Conservation (phyloP, 352 stramenopile genomes). For the Globisporangium paroecandrum region DNA sequence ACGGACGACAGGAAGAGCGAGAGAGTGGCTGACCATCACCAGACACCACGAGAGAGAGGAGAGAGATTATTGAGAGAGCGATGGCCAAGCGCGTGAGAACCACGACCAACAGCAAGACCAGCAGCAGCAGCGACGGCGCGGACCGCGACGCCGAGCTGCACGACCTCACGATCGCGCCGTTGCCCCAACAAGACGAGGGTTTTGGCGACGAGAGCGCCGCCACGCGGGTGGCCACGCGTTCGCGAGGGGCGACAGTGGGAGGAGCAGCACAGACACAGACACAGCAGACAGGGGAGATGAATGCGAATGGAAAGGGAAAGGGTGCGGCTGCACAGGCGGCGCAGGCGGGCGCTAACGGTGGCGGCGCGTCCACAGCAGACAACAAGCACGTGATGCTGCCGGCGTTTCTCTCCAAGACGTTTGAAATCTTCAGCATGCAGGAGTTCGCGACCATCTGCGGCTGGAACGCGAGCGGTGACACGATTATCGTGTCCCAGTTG, state of each 20-base stretch:
- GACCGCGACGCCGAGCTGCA: constrained; percentile 14
- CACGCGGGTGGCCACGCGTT: constrained; percentile 6
- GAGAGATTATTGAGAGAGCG: constrained; percentile 1
- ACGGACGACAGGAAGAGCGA: neutral
- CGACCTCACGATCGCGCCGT: constrained; percentile 13
- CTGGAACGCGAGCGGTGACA: constrained; percentile 89
- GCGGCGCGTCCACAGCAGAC: constrained; percentile 12
- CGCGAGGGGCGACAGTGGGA: constrained; percentile 2
- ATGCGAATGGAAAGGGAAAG: constrained; percentile 8
- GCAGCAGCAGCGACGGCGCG: neutral
- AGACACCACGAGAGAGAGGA: constrained; percentile 11
- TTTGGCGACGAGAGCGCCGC: neutral
- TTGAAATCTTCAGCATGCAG: constrained; percentile 90
- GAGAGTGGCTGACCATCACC: neutral
- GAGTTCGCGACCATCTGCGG: constrained; percentile 83
- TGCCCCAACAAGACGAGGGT: constrained; percentile 6
- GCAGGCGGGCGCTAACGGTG: neutral
- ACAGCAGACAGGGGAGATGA: neutral
- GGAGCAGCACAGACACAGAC: neutral
- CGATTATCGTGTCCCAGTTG: constrained; percentile 90
- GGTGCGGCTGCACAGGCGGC: constrained; percentile 1
- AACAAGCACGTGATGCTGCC: constrained; percentile 85
- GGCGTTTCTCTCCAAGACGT: constrained; percentile 92
- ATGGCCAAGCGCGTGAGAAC: constrained; percentile 74
- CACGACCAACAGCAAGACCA: constrained; percentile 10